A percentile compares a stretch with the other conserved stretches of the same genome.
Evolutionary conservation across 1,284 basidiomycete species (phyloP).

Genomic region (Papiliotrema nemorosa): DNA sequence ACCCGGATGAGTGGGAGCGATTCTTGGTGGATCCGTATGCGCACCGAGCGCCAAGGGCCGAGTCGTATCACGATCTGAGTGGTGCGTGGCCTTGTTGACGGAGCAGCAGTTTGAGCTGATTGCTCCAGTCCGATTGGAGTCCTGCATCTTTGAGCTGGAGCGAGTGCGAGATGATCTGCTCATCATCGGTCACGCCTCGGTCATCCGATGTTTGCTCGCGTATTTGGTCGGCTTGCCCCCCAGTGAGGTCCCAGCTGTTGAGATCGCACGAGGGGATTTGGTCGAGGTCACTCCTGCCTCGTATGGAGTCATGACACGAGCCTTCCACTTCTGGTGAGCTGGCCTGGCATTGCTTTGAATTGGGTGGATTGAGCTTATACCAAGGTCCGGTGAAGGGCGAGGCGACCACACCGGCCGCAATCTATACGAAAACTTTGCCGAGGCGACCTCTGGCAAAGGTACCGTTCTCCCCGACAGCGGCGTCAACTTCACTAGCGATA

Average conservation of each 20-base stretch:
- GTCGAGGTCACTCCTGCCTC: conserved; percentile 84
- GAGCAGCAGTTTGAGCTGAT: not conserved
- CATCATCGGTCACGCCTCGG: conserved; percentile 86
- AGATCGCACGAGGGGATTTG: conserved; percentile 85
- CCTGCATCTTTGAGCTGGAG: conserved; percentile 78
- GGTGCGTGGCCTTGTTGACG: conserved; percentile 51
- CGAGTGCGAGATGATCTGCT: conserved; percentile 71
- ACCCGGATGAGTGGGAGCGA: conserved; percentile 90
- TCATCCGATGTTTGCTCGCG: conserved; percentile 89
- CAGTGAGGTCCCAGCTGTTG: conserved; percentile 92
- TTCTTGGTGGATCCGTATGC: conserved; percentile 91
- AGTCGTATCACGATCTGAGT: conserved; percentile 86
- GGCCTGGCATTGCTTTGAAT: not conserved
- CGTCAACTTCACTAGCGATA: conserved; percentile 39
- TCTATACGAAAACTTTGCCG: conserved; percentile 51
- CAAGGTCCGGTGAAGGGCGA: conserved; percentile 47
- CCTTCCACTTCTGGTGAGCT: conserved; percentile 80
- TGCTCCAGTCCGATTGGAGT: conserved; percentile 66
- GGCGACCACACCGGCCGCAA: conserved; percentile 44
- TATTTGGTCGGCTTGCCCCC: conserved; percentile 94
- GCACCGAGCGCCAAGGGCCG: conserved; percentile 84
- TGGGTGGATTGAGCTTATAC: not conserved
- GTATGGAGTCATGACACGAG: conserved; percentile 82
- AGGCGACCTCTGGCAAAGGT: conserved; percentile 41
- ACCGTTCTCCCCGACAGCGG: conserved; percentile 34